Evolutionary conservation across 176 grass and related monocot species (phyloP).

Genomic region (Thalia dealbata): DNA sequence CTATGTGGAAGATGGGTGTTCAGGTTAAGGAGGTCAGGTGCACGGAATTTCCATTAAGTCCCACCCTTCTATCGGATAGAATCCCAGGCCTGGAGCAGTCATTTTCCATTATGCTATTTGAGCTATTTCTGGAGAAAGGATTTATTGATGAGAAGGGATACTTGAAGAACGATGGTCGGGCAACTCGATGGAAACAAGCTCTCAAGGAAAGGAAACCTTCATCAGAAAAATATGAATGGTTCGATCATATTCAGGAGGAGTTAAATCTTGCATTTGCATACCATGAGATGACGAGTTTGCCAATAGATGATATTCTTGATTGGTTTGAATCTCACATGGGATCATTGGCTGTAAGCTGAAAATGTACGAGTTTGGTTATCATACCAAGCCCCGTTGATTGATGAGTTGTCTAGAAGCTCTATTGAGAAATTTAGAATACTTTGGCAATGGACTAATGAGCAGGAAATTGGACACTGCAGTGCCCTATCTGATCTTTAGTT

Average conservation of each 20-base stretch:
- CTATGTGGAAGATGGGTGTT: conserved; percentile 44
- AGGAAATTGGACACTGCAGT: not conserved
- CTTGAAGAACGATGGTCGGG: conserved; percentile 47
- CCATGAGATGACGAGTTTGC: conserved; percentile 75
- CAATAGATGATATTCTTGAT: conserved; percentile 44
- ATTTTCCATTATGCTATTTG: conserved; percentile 35
- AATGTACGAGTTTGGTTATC: not conserved
- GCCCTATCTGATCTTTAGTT: not conserved
- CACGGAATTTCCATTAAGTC: conserved; percentile 44
- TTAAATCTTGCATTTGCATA: conserved; percentile 65
- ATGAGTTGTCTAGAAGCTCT: not conserved
- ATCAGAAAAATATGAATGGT: conserved; percentile 27
- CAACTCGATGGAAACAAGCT: conserved; percentile 48
- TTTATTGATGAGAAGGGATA: conserved; percentile 48
- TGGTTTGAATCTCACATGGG: conserved; percentile 49
- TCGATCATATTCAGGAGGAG: conserved; percentile 55
- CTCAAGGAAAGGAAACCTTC: conserved; percentile 29
- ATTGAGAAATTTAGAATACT: not conserved
- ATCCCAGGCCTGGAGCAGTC: conserved; percentile 30
- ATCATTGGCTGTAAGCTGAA: not conserved
- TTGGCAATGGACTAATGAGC: not conserved
- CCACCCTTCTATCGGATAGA: conserved; percentile 40
- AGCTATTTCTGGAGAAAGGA: conserved; percentile 30
- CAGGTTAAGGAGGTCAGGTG: conserved; percentile 43
- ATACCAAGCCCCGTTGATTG: not conserved